Conservation (phyloP, 1,284 basidiomycete genomes). For the Polyporus tsugae region DNA sequence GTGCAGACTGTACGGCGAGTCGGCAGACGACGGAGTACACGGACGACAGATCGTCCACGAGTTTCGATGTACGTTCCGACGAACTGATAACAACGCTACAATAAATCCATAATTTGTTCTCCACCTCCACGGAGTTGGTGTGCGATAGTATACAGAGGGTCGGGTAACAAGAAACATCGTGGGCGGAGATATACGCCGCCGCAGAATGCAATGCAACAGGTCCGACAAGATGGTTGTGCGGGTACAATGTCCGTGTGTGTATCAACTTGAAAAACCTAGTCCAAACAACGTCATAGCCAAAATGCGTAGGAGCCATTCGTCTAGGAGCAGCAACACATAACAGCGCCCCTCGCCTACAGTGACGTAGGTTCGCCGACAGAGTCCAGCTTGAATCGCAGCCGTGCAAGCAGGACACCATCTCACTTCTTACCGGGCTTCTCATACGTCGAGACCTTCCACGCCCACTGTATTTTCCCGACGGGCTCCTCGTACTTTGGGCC, state of each 20-base stretch:
- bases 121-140: not conserved
- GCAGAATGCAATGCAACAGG: not conserved
- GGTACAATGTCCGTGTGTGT: not conserved
- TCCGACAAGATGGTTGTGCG: not conserved
- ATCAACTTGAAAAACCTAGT: not conserved
- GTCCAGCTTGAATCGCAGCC: slow-evolving; percentile 65
- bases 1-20: too few relatives aligned
- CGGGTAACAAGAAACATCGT: not conserved
- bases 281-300: not conserved
- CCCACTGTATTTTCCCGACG: slow-evolving; percentile 18
- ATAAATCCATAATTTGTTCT: not conserved
- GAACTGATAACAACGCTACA: not conserved
- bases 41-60: too few relatives aligned
- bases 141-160: not conserved
- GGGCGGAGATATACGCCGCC: not conserved
- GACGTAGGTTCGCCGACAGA: slow-evolving; percentile 59
- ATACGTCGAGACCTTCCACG: slow-evolving; percentile 25
- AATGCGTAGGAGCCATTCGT: too few relatives aligned
- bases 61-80: not conserved
- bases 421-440: slow-evolving; percentile 35
- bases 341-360: slow-evolving; percentile 37
- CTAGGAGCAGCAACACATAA: too few relatives aligned
- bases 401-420: slow-evolving; percentile 59
- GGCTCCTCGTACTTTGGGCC: slow-evolving; percentile 35
- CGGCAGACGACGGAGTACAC: too few relatives aligned